Conservation (phyloP, 306 rosid genomes). For the Glycine soja region DNA sequence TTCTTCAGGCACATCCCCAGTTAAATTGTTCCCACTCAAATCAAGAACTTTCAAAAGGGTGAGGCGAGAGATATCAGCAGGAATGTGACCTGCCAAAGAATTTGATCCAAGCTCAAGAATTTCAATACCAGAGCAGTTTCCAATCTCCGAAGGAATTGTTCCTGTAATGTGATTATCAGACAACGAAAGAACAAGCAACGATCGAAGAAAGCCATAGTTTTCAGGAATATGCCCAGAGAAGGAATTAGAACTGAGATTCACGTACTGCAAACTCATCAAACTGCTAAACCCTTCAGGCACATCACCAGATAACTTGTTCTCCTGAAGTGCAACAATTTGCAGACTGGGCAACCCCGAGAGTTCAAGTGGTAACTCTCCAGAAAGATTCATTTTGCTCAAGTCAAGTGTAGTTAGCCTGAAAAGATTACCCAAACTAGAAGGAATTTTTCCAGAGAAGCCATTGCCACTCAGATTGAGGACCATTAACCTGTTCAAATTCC, state of each 20-base stretch:
- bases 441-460: constrained; percentile 75
- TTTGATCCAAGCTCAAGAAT: constrained; percentile 70
- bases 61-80: constrained; percentile 74
- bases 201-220: constrained; percentile 83
- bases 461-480: constrained; percentile 83
- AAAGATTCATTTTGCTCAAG: constrained; percentile 81
- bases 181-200: constrained; percentile 72
- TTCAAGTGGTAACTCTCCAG: constrained; percentile 90
- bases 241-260: constrained; percentile 80
- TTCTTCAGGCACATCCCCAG: constrained; percentile 75
- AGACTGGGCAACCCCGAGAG: constrained; percentile 87
- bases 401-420: constrained; percentile 83
- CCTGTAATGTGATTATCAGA: constrained; percentile 75
- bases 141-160: constrained; percentile 70
- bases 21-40: constrained; percentile 73
- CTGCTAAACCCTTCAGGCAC: constrained; percentile 97
- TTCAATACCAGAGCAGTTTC: constrained; percentile 76
- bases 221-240: constrained; percentile 80
- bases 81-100: constrained; percentile 64
- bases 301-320: constrained; percentile 72
- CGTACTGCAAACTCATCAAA: constrained; percentile 68
- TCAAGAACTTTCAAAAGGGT: constrained; percentile 67
- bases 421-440: constrained; percentile 79
- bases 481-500: constrained; percentile 64
- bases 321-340: constrained; percentile 80